Conservation (phyloP, 1,284 basidiomycete genomes). For the Cryptococcus sp. region DNA sequence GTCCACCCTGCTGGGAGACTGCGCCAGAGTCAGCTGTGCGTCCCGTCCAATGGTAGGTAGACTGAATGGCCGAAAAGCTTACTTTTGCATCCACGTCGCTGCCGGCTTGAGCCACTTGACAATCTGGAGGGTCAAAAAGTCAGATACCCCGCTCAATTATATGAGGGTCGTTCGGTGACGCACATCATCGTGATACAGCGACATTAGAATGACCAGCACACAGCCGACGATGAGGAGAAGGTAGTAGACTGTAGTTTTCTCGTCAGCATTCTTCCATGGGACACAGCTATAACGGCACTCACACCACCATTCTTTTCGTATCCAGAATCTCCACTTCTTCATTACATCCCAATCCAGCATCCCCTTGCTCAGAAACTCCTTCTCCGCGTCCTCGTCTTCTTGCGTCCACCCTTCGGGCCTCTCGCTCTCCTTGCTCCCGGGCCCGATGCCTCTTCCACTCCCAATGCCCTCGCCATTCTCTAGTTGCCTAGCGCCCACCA, state of each 20-base stretch:
- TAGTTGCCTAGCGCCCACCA: too few species aligned
- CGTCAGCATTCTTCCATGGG: neutral
- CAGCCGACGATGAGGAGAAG: constrained; percentile 42
- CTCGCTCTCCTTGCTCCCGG: constrained; percentile 10
- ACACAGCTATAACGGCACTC: constrained; percentile 33
- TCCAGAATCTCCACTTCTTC: constrained; percentile 54
- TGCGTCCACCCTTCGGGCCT: constrained; percentile 39
- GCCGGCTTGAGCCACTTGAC: constrained; percentile 63
- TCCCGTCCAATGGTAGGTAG: neutral
- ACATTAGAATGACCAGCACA: constrained; percentile 59
- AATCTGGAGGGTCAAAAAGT: constrained; percentile 53
- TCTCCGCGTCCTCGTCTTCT: constrained; percentile 45
- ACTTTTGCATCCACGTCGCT: constrained; percentile 63
- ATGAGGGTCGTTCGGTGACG: constrained; percentile 3
- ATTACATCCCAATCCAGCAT: constrained; percentile 55
- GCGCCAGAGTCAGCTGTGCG: neutral
- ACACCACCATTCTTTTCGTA: constrained; percentile 56
- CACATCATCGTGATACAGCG: constrained; percentile 58
- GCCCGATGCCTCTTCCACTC: too few species aligned
- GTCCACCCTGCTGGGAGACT: constrained; percentile 63
- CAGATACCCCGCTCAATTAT: constrained; percentile 3
- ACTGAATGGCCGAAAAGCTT: constrained; percentile 25
- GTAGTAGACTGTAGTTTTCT: constrained; percentile 55
- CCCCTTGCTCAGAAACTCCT: constrained; percentile 45
- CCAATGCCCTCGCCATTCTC: too few species aligned